phyloP scores from a whole-genome alignment of 108 stramenopile genomes.

The Nitzschia sp. region DNA sequence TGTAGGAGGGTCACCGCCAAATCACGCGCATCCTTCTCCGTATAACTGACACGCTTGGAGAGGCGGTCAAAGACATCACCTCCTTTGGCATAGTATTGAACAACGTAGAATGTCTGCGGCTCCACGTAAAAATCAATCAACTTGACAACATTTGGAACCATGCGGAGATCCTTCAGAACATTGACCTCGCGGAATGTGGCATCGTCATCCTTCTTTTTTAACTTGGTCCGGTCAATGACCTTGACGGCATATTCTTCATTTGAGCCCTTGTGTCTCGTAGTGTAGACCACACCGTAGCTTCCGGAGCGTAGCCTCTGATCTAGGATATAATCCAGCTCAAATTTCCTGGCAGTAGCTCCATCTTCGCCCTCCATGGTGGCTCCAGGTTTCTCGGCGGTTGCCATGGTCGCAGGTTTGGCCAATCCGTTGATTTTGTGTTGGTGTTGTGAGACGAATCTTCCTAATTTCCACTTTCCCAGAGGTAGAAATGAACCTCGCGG shows the following conservation, averaged over 20 bases:
- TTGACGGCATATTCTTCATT: conserved; percentile 62
- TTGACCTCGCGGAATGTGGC: conserved; percentile 61
- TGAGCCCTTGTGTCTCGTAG: conserved; percentile 40
- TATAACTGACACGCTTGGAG: conserved; percentile 71
- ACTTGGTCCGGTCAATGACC: conserved; percentile 57
- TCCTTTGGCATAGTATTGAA: conserved; percentile 83
- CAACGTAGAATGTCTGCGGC: conserved; percentile 67
- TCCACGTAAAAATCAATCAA: conserved; percentile 84
- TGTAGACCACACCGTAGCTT: conserved; percentile 65
- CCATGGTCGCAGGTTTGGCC: background rate
- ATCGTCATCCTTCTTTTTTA: conserved; percentile 49
- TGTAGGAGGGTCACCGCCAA: conserved; percentile 59
- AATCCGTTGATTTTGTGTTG: too few species aligned
- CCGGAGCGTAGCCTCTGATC: conserved; percentile 60
- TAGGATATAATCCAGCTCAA: conserved; percentile 53
- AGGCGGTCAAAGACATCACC: conserved; percentile 97
- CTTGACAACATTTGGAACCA: conserved; percentile 62
- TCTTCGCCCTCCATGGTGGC: conserved; percentile 17
- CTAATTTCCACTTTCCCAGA: too few species aligned
- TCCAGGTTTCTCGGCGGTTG: conserved; percentile 20
- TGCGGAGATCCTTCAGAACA: conserved; percentile 44
- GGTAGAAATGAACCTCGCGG: too few species aligned
- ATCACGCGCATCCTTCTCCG: conserved; percentile 85
- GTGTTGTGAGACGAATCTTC: too few species aligned
- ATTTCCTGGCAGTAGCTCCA: conserved; percentile 14